Conservation (phyloP, 1,139 yeast genomes). For the Wickerhamiella pararugosa region DNA sequence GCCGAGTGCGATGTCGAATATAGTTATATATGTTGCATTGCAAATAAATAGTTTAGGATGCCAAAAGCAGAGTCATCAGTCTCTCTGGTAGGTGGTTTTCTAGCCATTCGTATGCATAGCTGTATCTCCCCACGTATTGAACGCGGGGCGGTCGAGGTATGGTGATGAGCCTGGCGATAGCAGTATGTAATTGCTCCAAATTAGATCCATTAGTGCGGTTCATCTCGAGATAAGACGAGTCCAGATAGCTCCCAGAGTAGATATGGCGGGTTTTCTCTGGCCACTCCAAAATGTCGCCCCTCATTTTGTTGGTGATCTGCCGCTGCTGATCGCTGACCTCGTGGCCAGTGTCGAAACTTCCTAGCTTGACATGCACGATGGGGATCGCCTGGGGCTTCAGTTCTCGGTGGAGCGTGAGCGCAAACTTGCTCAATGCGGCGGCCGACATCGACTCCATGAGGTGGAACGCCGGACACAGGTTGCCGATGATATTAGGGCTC, state of each 20-base stretch:
- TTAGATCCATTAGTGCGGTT: conserved; percentile 23
- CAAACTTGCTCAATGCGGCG: conserved; percentile 25
- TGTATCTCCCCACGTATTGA: conserved; percentile 28
- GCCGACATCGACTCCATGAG: conserved; percentile 27
- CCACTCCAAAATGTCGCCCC: conserved; percentile 30
- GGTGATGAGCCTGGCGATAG: conserved; percentile 25
- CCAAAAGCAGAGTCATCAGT: conserved; percentile 16
- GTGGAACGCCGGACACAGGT: conserved; percentile 29
- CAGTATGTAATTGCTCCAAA: conserved; percentile 22
- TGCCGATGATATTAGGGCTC: conserved; percentile 28
- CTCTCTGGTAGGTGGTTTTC: conserved; percentile 24
- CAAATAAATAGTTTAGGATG: too few species aligned
- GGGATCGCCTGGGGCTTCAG: conserved; percentile 22
- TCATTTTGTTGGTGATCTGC: conserved; percentile 22
- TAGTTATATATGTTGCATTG: too few species aligned
- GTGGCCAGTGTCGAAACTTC: conserved; percentile 27
- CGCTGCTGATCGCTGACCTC: conserved; percentile 17
- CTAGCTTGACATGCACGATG: conserved; percentile 24
- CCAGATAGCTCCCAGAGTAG: conserved; percentile 25
- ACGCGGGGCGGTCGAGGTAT: conserved; percentile 21
- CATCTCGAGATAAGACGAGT: conserved; percentile 22
- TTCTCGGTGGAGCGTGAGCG: conserved; percentile 27
- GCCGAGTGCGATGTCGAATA: too few species aligned
- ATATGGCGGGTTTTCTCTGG: conserved; percentile 25
- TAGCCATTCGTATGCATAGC: conserved; percentile 24